Percentiles rank a stretch among this genome's conserved stretches.
phyloP scores from a whole-genome alignment of 768 basidiomycete species.

The Boletellus sp. region DNA sequence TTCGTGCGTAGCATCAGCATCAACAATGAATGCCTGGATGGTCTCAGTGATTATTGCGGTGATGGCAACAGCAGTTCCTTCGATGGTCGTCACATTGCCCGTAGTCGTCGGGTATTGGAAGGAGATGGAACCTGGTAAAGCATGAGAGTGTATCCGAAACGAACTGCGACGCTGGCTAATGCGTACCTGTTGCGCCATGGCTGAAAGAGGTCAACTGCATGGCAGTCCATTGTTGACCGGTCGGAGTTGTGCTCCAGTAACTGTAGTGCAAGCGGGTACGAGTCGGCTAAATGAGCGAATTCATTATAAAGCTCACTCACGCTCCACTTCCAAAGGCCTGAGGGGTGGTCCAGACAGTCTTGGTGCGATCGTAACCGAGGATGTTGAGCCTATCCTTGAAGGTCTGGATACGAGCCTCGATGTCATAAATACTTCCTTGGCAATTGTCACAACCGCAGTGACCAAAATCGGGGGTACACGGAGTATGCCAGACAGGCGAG shows the following conservation, averaged over 20 bases:
- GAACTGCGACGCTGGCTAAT: background rate
- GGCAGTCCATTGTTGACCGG: conserved; percentile 25
- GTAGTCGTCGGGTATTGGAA: conserved; percentile 26
- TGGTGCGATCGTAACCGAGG: conserved; percentile 62
- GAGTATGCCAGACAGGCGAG: conserved; percentile 56
- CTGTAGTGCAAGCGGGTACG: conserved; percentile 3
- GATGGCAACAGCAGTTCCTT: conserved; percentile 12
- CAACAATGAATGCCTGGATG: conserved; percentile 23
- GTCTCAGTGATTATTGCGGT: background rate
- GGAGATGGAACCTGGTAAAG: conserved; percentile 24
- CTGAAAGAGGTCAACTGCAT: conserved; percentile 24
- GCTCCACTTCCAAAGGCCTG: conserved; percentile 66
- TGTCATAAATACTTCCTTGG: conserved; percentile 58
- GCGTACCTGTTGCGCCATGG: conserved; percentile 26
- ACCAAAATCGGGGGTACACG: conserved; percentile 62
- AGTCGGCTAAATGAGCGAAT: background rate
- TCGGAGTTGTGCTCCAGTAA: conserved; percentile 30
- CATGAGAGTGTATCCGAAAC: background rate
- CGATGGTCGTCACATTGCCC: conserved; percentile 22
- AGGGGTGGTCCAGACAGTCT: conserved; percentile 74
- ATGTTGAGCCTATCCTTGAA: conserved; percentile 55
- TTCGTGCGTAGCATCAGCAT: conserved; percentile 3
- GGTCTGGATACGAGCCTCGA: conserved; percentile 61
- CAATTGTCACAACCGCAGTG: conserved; percentile 76
- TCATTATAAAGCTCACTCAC: conserved; percentile 15